Conservation (phyloP, 73 alveolate species). For the Paramecium pentaurelia region DNA sequence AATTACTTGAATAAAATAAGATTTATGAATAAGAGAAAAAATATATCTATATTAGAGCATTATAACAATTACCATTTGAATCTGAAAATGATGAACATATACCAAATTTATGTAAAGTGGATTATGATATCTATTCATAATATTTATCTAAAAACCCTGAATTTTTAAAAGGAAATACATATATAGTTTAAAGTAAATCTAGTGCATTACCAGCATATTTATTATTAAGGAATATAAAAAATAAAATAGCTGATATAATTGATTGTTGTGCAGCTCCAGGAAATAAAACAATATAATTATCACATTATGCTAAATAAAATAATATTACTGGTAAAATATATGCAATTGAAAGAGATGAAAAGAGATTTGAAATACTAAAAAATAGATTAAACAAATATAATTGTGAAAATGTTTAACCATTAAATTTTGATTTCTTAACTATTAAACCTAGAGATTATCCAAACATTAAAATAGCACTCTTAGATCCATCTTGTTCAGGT, state of each 20-base stretch:
- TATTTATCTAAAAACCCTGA: neutral
- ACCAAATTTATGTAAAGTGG: constrained; percentile 40
- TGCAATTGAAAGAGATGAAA: constrained; percentile 54
- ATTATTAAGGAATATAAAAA: constrained; percentile 23
- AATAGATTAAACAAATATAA: constrained; percentile 44
- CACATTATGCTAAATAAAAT: constrained; percentile 37
- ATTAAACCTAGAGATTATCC: neutral
- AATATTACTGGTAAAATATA: constrained; percentile 24
- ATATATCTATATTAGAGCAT: neutral
- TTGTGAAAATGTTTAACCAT: constrained; percentile 1
- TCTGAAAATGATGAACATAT: constrained; percentile 6
- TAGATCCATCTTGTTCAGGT: constrained; percentile 65
- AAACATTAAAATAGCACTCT: constrained; percentile 11
- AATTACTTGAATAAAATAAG: neutral
- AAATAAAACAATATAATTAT: constrained; percentile 52
- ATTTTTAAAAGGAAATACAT: neutral
- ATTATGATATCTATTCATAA: constrained; percentile 3
- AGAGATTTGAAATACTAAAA: constrained; percentile 11
- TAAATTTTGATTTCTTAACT: constrained; percentile 37
- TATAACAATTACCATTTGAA: neutral
- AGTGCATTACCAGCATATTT: constrained; percentile 60
- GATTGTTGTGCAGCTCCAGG: constrained; percentile 66
- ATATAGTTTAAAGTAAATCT: constrained; percentile 48
- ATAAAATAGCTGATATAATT: constrained; percentile 27
- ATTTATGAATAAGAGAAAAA: neutral